Evolutionary conservation across 1,284 basidiomycete species (phyloP), one percentile per base, ranked within the genome.

Genomic region (Kalmanozyma brasiliensis): DNA sequence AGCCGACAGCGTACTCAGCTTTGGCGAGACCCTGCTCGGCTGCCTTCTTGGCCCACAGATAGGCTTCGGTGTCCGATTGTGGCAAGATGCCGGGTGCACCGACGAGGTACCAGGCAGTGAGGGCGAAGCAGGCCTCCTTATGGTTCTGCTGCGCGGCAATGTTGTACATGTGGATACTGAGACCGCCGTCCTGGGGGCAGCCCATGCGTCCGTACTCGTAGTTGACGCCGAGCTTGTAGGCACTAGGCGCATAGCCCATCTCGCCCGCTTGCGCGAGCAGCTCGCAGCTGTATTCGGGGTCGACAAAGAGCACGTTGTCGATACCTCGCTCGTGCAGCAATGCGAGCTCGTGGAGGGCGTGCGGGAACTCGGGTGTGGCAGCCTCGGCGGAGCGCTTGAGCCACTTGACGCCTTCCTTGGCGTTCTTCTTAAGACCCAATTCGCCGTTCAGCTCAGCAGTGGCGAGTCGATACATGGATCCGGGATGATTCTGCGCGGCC

Each of bases 161-260:
- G 70, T 81, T 85, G 84, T 98, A 98, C 84, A 98, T 98, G 84
- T 98, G 95, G 78, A 98, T 98, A 45, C 92, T 94, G 57, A 98
- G 86, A 17, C 96, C 95, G 1, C 94, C 89, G 82, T 98, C 95
- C 81, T 94, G 91, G n/a, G 95, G 95, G 79, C 95, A 98, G 14
- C 93, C 94, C 89, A 98, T 91, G 85, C 94, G 94, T 36, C 95
- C 96, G 84, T 98, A 98, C 85, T 98, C 95, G 83, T 98, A 98
- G 84, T 95, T 98, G 84, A 98, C 95, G 40, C 95, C 95, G 55
- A 98, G 85, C 74, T 94, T 90, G 85, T 95, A 94, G 40, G 95
- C 95, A 77, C 91, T 93, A 3, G 95, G 93, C 8, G 95, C 93
- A 83, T 98, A 98, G 11, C 94, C 94, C 44, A 98, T 86, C 84